Evolutionary conservation across 164 flowering plant species (phyloP).

Genomic region (Santalum album): DNA sequence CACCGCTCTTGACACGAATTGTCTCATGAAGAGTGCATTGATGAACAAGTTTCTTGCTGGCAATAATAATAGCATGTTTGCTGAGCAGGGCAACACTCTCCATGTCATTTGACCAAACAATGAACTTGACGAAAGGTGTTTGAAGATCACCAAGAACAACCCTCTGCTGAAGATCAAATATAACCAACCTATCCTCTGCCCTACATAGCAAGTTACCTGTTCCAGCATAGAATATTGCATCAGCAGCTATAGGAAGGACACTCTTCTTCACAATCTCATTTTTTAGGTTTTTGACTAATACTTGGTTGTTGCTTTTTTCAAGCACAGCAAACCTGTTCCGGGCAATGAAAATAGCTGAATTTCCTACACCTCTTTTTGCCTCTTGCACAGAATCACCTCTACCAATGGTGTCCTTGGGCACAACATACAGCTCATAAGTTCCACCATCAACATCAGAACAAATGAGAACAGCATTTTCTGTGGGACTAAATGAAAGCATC

Average conservation of each 20-base stretch:
- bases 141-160: neutral
- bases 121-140: neutral
- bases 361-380: neutral
- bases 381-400: neutral
- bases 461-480: slow-evolving; percentile 1
- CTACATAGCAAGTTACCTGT: slow-evolving; percentile 2
- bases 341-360: slow-evolving; percentile 1
- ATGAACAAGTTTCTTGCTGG: slow-evolving; percentile 1
- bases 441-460: slow-evolving; percentile 3
- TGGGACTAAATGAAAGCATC: neutral
- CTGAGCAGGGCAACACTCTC: slow-evolving; percentile 5
- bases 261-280: slow-evolving; percentile 4
- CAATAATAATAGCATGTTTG: slow-evolving; percentile 3
- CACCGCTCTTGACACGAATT: slow-evolving; percentile 1
- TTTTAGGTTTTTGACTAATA: slow-evolving; percentile 1
- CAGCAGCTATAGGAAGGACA: neutral
- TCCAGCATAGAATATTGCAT: slow-evolving; percentile 1
- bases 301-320: slow-evolving; percentile 2
- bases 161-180: slow-evolving; percentile 4
- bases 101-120: slow-evolving; percentile 3
- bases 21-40: slow-evolving; percentile 3
- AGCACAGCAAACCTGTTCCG: slow-evolving; percentile 4
- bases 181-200: neutral
- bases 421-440: neutral
- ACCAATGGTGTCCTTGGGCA: slow-evolving; percentile 1